phyloP scores from a whole-genome alignment of 78 protist species.

The Tieghemostelium lacteum region DNA sequence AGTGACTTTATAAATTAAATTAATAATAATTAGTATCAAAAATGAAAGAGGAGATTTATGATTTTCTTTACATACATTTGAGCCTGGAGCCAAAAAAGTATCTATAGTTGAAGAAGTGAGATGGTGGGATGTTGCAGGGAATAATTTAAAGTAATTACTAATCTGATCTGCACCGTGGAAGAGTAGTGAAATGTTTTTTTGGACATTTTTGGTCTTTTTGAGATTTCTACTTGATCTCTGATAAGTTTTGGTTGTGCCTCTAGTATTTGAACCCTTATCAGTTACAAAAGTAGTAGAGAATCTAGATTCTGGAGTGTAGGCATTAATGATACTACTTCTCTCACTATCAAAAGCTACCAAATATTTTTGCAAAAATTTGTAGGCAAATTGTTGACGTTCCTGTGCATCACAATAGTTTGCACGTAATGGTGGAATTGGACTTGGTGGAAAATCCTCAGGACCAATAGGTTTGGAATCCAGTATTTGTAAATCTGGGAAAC shows the following conservation, averaged over 20 bases:
- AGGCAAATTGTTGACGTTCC: conserved; percentile 64
- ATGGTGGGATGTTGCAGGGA: conserved; percentile 34
- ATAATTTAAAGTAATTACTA: conserved; percentile 28
- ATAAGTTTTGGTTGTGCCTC: conserved; percentile 21
- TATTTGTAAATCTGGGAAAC: conserved; percentile 46
- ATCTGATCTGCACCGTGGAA: conserved; percentile 31
- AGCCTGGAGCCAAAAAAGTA: conserved; percentile 59
- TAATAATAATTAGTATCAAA: not conserved
- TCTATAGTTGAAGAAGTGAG: conserved; percentile 32
- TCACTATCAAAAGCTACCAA: conserved; percentile 38
- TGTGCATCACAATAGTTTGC: conserved; percentile 19
- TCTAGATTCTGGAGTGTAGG: conserved; percentile 37
- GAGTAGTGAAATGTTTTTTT: conserved; percentile 30
- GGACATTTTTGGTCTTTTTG: not conserved
- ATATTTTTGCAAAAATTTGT: conserved; percentile 50
- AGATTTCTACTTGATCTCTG: conserved; percentile 54
- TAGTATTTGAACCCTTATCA: not conserved
- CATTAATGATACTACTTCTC: conserved; percentile 17
- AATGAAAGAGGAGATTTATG: not conserved
- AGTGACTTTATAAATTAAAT: conserved; percentile 16
- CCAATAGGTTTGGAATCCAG: conserved; percentile 35
- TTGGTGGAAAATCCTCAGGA: conserved; percentile 63
- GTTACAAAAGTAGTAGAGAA: conserved; percentile 43
- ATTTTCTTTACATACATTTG: conserved; percentile 21
- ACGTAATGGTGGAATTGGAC: conserved; percentile 63